Conservation (phyloP, 768 basidiomycete genomes). For the Kwoniella europaea region DNA sequence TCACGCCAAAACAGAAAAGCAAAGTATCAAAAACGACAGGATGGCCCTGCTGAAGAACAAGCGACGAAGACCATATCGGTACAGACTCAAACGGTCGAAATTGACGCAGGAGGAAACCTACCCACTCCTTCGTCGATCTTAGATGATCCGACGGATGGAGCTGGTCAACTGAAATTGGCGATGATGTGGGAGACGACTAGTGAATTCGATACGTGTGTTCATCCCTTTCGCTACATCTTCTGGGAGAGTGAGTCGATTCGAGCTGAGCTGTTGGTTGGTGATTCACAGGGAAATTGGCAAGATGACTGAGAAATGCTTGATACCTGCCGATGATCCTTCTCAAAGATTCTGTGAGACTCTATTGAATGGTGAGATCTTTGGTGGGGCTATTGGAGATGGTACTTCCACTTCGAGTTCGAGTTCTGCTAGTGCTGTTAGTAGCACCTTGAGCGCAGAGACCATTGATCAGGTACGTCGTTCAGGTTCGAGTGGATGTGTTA, state of each 20-base stretch:
- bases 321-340: slow-evolving; percentile 29
- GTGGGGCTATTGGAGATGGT: background rate
- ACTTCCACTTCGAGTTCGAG: background rate
- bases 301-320: slow-evolving; percentile 39
- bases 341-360: slow-evolving; percentile 35
- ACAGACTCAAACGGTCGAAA: slow-evolving; percentile 10
- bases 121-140: slow-evolving; percentile 4
- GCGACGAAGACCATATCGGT: background rate
- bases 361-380: slow-evolving; percentile 20
- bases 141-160: background rate
- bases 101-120: slow-evolving; percentile 8
- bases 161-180: slow-evolving; percentile 13
- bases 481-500: background rate
- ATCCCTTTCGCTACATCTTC: background rate
- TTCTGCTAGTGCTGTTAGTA: background rate
- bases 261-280: background rate
- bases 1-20: background rate
- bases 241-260: no score
- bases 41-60: background rate
- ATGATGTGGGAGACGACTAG: slow-evolving; percentile 20
- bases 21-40: background rate
- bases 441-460: background rate
- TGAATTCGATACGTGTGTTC: slow-evolving; percentile 12
- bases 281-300: slow-evolving; percentile 14
- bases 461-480: background rate